Conservation (phyloP, 179 eudicot genomes). For the Spinacia oleracea region DNA sequence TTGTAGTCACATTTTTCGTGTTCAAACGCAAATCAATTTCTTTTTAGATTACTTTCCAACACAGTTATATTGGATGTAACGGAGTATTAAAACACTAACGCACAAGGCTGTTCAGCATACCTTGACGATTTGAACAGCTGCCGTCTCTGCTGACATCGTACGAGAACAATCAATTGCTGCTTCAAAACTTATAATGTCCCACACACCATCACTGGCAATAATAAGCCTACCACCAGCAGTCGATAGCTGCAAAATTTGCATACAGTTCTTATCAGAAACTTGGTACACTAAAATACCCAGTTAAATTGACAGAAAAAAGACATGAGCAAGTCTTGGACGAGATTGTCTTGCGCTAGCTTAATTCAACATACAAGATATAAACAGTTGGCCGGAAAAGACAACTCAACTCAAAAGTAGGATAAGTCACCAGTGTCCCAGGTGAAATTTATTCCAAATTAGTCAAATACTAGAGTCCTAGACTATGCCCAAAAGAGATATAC, state of each 20-base stretch:
- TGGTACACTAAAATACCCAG: neutral
- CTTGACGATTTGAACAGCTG: conserved; percentile 85
- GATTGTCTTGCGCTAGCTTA: neutral
- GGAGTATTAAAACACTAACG: neutral
- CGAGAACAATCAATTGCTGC: conserved; percentile 80
- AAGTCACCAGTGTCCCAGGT: neutral
- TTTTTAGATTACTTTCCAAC: neutral
- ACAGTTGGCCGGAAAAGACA: neutral
- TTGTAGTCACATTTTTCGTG: neutral
- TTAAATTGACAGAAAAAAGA: neutral
- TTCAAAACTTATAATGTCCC: conserved; percentile 95
- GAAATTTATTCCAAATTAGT: neutral
- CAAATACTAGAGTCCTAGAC: neutral
- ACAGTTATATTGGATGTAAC: neutral
- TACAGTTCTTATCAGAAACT: conserved; percentile 6
- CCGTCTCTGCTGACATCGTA: conserved; percentile 80
- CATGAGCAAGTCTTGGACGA: neutral
- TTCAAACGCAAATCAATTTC: neutral
- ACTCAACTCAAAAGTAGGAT: neutral
- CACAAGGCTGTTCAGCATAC: conserved; percentile 33
- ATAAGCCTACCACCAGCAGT: conserved; percentile 86
- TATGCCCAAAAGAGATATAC: neutral
- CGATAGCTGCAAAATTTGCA: conserved; percentile 61
- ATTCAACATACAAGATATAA: neutral
- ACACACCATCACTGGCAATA: conserved; percentile 92